phyloP scores from a whole-genome alignment of 305 asterid species.

The Solanum hybrid region DNA sequence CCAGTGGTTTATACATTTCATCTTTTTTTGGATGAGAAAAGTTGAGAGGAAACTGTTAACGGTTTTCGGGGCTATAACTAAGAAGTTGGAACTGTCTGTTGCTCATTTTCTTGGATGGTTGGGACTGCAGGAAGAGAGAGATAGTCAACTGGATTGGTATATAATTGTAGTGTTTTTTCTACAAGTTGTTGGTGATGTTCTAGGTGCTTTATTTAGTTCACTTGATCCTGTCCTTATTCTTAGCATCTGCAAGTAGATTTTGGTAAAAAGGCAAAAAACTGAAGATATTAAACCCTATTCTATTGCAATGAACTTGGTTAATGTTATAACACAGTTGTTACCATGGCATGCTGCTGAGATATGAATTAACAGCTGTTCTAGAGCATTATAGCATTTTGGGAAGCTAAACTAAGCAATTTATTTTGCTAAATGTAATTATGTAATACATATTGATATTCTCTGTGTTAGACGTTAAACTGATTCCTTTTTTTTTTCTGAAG shows the following conservation, averaged over 20 bases:
- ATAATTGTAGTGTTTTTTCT: background rate
- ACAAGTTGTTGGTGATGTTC: background rate
- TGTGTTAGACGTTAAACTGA: background rate
- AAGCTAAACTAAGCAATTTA: background rate
- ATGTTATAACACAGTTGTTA: background rate
- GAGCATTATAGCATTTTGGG: background rate
- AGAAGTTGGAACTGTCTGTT: background rate
- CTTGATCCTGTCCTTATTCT: background rate
- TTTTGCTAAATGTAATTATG: background rate
- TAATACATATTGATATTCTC: background rate
- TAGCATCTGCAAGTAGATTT: background rate
- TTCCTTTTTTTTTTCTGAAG: background rate
- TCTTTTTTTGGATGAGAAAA: background rate
- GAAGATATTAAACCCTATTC: background rate
- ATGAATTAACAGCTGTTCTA: background rate
- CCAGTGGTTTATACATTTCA: background rate
- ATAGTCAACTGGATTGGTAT: background rate
- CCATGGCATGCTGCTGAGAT: background rate
- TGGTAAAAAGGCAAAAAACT: background rate
- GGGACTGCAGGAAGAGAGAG: background rate
- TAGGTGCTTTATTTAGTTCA: background rate
- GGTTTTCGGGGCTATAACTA: background rate
- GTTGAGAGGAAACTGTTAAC: background rate
- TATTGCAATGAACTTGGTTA: background rate
- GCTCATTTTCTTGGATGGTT: background rate